Base-by-base conservation (phyloP, 306 rosid genomes). In the Castanea mollissima region DNA sequence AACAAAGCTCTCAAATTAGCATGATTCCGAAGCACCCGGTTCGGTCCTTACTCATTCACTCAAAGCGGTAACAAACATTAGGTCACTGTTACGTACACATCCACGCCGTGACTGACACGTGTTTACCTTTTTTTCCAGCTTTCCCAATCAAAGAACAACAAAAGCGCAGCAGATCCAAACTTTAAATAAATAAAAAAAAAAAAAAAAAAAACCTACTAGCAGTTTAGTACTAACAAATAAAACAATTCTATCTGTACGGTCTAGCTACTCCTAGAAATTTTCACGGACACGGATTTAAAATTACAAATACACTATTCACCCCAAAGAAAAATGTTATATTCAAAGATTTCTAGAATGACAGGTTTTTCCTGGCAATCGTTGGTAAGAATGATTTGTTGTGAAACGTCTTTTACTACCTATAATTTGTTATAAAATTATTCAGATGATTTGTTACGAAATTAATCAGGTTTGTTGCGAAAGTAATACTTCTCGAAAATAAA, bases 61-160 rank as follows among this genome's bases (percentile, higher is more conserved):
- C 87, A n/a, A 29, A 64, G 68, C 21, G 74, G 58, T 69, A 77
- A 46, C 74, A 72, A 72, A 72, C 64, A 15, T 14, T 73, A 15
- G 65, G 49, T 58, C 69, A 60, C 29, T 2, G 38, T 73, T 73
- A 38, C 78, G 59, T 35, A 52, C 67, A 12, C 62, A 31, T 25
- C 72, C 52, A 11, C 52, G 52, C 25, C 0, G 8, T 29, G 64
- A 80, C 75, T 38, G 79, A 73, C 83, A 65, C 83, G 83, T 65
- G 67, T 55, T 67, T 16, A 68, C 27, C 55, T 44, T 63, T 55
- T 49, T 34, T 56, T 4, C 41, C 69, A 57, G 67, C 80, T 67
- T 78, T 63, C 54, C 21, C 74, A 71, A 71, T 20, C 44, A 27
- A 57, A 76, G 46, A 49, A 69, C 56, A 51, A 18, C 70, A 69